Evolutionary conservation across 1,284 basidiomycete species (phyloP).

Genomic region (Ganoderma resinaceum): DNA sequence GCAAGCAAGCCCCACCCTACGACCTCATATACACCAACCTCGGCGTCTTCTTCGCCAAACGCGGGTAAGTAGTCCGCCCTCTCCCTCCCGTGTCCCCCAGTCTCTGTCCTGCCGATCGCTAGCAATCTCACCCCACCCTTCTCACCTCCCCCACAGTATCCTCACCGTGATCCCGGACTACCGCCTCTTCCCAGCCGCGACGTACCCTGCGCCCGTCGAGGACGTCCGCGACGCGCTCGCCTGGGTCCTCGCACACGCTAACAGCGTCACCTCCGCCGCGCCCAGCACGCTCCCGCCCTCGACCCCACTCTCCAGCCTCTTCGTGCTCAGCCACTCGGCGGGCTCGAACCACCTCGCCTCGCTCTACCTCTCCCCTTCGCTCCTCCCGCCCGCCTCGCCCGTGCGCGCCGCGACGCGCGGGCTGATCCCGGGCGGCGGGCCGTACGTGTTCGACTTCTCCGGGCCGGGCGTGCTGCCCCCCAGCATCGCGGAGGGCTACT

Average conservation of each 20-base stretch:
- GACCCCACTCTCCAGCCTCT: conserved; percentile 43
- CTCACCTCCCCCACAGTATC: conserved; percentile 40
- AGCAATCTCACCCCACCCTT: not conserved
- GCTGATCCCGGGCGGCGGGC: conserved; percentile 52
- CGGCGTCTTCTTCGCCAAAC: conserved; percentile 63
- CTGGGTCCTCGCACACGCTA: conserved; percentile 53
- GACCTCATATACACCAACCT: conserved; percentile 61
- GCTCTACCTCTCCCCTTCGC: conserved; percentile 48
- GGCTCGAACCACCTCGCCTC: conserved; percentile 58
- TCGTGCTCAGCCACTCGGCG: conserved; percentile 65
- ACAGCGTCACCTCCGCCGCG: conserved; percentile 22
- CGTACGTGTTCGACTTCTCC: conserved; percentile 46
- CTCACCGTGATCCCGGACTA: conserved; percentile 70
- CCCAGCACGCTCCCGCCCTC: conserved; percentile 2
- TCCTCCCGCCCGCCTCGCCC: conserved; percentile 42
- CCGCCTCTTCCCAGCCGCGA: conserved; percentile 59
- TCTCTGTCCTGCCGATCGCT: not conserved
- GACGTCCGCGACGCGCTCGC: conserved; percentile 64
- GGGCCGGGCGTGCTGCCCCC: conserved; percentile 32
- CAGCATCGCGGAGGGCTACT: conserved; percentile 47
- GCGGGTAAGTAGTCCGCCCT: conserved; percentile 42
- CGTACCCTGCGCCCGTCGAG: conserved; percentile 57
- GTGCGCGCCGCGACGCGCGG: conserved; percentile 51
- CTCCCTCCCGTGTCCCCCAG: too few species aligned
- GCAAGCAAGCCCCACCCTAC: conserved; percentile 51